A percentile compares a stretch with the other conserved stretches of the same genome.
Evolutionary conservation across 2,329 filamentous ascomycete genomes (phyloP).

Genomic region (Atkinsonella hypoxylon): DNA sequence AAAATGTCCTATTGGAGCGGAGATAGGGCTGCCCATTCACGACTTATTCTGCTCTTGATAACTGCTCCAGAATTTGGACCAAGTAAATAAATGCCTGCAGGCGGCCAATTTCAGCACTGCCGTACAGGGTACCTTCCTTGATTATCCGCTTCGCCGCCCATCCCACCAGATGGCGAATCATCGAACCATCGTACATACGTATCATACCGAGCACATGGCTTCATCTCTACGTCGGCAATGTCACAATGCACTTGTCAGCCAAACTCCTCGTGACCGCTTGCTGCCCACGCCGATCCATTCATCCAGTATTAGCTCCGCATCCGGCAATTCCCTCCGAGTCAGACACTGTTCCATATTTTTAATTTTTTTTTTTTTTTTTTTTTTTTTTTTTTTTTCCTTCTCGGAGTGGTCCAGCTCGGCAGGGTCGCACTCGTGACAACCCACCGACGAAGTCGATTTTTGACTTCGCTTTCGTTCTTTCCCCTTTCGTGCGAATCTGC

Average conservation of each 20-base stretch:
- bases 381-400: neutral
- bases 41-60: too few species aligned
- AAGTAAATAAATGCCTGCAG: too few species aligned
- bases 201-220: neutral
- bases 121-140: neutral
- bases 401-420: neutral
- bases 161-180: neutral
- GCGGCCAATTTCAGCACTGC: neutral
- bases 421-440: slow-evolving; percentile 1
- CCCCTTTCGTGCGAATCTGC: neutral
- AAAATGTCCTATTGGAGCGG: neutral
- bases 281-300: neutral
- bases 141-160: too few species aligned
- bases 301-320: neutral
- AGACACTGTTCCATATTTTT: neutral
- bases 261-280: neutral
- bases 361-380: neutral
- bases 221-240: neutral
- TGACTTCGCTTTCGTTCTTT: neutral
- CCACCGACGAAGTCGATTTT: neutral
- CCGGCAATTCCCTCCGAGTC: neutral
- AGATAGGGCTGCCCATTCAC: too few species aligned
- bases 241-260: too few species aligned
- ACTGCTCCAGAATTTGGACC: too few species aligned
- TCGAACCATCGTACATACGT: neutral